Evolutionary conservation across 106 monocot genomes (phyloP).

Genomic region (Phalaenopsis equestris): DNA sequence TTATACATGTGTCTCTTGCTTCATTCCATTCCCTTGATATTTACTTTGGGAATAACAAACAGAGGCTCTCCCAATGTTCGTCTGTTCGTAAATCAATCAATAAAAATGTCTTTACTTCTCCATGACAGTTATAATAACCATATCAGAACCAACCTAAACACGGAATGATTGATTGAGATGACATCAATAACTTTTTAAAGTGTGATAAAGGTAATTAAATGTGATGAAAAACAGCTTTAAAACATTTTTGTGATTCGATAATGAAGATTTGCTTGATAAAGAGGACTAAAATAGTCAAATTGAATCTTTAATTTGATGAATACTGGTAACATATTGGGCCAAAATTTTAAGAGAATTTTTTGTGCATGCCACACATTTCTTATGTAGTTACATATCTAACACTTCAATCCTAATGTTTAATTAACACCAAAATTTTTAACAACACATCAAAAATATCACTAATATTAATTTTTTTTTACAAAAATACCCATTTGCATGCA

Average conservation of each 20-base stretch:
- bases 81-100: neutral
- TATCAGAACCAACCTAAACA: neutral
- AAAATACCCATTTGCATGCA: neutral
- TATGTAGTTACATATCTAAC: too few relatives aligned
- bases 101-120: neutral
- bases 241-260: neutral
- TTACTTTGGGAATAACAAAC: neutral
- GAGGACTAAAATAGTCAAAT: too few relatives aligned
- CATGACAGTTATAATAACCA: neutral
- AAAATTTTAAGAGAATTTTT: too few relatives aligned
- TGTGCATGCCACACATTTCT: too few relatives aligned
- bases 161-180: neutral
- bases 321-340: neutral
- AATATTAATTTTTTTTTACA: neutral
- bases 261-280: neutral
- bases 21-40: neutral
- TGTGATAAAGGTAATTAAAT: neutral
- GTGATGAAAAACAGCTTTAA: neutral
- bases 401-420: neutral
- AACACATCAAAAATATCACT: neutral
- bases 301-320: neutral
- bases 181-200: neutral
- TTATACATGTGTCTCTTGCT: neutral
- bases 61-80: neutral
- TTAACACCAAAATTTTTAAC: neutral